phyloP scores from a whole-genome alignment of 306 rosid genomes.

The Ochetophila trinervis region DNA sequence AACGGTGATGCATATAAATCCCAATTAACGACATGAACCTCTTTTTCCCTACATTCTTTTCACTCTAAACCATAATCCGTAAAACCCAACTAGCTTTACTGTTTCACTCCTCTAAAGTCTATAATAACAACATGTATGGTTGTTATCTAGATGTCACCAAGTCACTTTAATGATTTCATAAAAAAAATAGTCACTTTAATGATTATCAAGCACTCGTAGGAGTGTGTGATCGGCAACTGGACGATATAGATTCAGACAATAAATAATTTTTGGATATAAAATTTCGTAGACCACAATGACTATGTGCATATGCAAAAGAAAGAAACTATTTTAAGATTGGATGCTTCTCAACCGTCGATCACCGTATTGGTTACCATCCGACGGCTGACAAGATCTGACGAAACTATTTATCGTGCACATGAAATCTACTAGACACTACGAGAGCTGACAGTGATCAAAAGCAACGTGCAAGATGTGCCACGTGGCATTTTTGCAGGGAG shows the following conservation, averaged over 20 bases:
- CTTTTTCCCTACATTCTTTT: too few species aligned
- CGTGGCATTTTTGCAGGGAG: conserved; percentile 2
- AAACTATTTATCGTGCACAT: background rate
- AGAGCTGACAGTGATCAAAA: background rate
- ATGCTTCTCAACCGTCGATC: conserved; percentile 14
- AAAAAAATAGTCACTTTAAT: too few species aligned
- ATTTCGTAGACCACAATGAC: background rate
- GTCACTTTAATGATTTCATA: too few species aligned
- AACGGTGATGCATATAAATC: too few species aligned
- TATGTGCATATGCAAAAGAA: background rate
- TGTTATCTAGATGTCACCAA: background rate
- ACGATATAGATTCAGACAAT: background rate
- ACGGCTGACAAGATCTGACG: conserved; percentile 1
- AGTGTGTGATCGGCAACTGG: too few species aligned
- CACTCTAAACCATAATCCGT: too few species aligned
- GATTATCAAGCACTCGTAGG: too few species aligned
- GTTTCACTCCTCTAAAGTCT: background rate
- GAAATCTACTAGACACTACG: background rate
- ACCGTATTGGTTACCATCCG: background rate
- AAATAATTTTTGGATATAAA: background rate
- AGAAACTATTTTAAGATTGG: background rate
- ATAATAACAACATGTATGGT: background rate
- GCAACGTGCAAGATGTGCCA: conserved; percentile 4
- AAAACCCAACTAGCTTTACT: background rate
- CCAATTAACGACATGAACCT: too few species aligned